Percentiles rank a stretch among this genome's conserved stretches.
phyloP scores from a whole-genome alignment of 225 moss, liverwort and hornwort species.

The Ulota crispa region DNA sequence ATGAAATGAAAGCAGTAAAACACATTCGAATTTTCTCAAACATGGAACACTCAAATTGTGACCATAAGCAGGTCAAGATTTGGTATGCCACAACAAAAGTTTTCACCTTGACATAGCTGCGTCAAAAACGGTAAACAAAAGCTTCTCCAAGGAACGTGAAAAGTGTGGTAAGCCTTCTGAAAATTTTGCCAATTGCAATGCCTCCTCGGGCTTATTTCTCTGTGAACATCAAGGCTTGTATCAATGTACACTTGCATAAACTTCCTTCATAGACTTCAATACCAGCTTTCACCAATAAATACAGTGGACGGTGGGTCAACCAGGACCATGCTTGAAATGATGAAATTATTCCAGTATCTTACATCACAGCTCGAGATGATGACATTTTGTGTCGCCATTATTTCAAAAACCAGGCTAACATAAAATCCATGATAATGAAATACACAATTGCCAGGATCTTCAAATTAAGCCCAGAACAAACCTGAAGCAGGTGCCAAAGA shows the following conservation, averaged over 20 bases:
- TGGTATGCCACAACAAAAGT: slow-evolving; percentile 11
- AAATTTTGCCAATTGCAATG: slow-evolving; percentile 81
- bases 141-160: slow-evolving; percentile 96
- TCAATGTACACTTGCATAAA: slow-evolving; percentile 9
- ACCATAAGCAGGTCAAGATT: slow-evolving; percentile 10
- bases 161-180: slow-evolving; percentile 92
- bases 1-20: background rate
- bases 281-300: background rate
- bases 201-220: slow-evolving; percentile 91
- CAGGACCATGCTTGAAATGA: slow-evolving; percentile 9
- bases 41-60: too few relatives aligned
- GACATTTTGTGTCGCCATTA: too few relatives aligned
- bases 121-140: slow-evolving; percentile 95
- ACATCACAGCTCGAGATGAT: background rate
- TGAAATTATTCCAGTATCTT: background rate
- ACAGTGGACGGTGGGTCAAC: background rate
- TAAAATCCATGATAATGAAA: background rate
- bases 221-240: slow-evolving; percentile 26
- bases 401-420: too few relatives aligned
- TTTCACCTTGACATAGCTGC: slow-evolving; percentile 89
- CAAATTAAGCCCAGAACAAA: slow-evolving; percentile 28
- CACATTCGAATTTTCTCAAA: background rate
- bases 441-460: slow-evolving; percentile 14
- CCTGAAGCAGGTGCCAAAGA: slow-evolving; percentile 95
- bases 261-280: slow-evolving; percentile 1